Evolutionary conservation across 2,329 filamentous ascomycete genomes (phyloP), one percentile per base, ranked within the genome.

Genomic region (Onygenales sp.): DNA sequence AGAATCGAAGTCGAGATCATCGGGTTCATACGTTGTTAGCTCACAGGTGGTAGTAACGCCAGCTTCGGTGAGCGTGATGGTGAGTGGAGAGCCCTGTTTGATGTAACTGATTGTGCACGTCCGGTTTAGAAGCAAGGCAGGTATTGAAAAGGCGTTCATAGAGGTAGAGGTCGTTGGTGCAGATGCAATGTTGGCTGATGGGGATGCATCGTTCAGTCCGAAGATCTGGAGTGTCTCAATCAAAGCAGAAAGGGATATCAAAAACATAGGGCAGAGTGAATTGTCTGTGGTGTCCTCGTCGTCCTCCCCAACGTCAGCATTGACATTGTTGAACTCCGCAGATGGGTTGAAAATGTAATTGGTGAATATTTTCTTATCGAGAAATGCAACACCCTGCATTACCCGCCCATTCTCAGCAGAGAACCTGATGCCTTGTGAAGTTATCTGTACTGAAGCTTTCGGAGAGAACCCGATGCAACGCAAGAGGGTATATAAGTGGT

Each of bases 171-270:
- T 64, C 9, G 58, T 60, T n/a, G 64, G 63, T 21, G 66, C 65
- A 36, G 68, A 59, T 50, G 62, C 66, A 49, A 59, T 59, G 51
- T 65, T 63, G 44, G 61, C 63, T 44, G 56, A 51, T 44, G 58
- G 59, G 74, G 76, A 60, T 5, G 81, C 75, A 11, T 83, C 77
- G 59, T 88, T 86, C 45, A 91, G 81, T 49, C 89, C 89, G 64
- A 98, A 95, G 49, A 98, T 97, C 64, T 96, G 92, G 7, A 98
- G 78, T 0, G 92, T 95, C 72, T 97, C 93, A 51, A 98, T 81
- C 2, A 98, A 80, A 14, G 92, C 88, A 4, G 85, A 79, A 7
- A 98, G 80, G 2, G 90, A 93, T 59, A 97, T 85, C 66, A 94
- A 86, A 66, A 98, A 98, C 50, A 80, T 81, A 7, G 88, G 84